Percentiles rank a stretch among this genome's conserved stretches.
Evolutionary conservation across 1,139 yeast species (phyloP).

Genomic region (Blastobotrys serpentis): DNA sequence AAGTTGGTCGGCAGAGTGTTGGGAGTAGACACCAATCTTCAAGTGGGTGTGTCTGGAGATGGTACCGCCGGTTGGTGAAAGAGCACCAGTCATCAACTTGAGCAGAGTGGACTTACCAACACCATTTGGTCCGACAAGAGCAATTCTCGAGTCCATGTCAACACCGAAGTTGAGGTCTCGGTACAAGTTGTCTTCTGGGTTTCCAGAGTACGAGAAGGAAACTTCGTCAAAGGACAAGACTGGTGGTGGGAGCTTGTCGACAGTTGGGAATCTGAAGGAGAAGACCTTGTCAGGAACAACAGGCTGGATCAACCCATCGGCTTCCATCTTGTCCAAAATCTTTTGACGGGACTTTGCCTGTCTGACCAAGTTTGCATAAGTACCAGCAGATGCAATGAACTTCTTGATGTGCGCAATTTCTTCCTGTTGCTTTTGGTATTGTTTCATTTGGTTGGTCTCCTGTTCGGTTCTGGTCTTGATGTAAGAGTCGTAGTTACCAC

Average conservation of each 20-base stretch:
- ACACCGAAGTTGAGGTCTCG: conserved; percentile 94
- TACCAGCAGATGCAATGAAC: conserved; percentile 99
- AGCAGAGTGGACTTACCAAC: conserved; percentile 96
- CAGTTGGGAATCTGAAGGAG: conserved; percentile 90
- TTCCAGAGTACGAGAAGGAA: conserved; percentile 88
- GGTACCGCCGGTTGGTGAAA: conserved; percentile 87
- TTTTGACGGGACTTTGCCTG: conserved; percentile 99
- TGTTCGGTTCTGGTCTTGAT: conserved; percentile 89
- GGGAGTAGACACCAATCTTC: conserved; percentile 97
- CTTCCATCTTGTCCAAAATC: conserved; percentile 99
- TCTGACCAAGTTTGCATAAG: conserved; percentile 96
- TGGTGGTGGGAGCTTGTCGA: conserved; percentile 98
- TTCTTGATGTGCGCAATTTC: conserved; percentile 98
- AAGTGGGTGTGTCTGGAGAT: conserved; percentile 96
- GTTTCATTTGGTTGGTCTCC: conserved; percentile 98
- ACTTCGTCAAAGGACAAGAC: conserved; percentile 95
- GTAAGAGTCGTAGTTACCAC: conserved; percentile 99
- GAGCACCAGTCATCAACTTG: conserved; percentile 93
- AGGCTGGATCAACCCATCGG: conserved; percentile 94
- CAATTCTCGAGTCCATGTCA: conserved; percentile 98
- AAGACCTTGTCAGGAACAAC: conserved; percentile 92
- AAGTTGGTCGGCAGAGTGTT: conserved; percentile 97
- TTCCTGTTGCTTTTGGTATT: conserved; percentile 95
- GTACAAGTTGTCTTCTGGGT: conserved; percentile 82
- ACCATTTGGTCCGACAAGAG: conserved; percentile 99